Base-by-base conservation (phyloP, 2,329 filamentous ascomycete species). In the Teratosphaeria pseudoeucalypti region DNA sequence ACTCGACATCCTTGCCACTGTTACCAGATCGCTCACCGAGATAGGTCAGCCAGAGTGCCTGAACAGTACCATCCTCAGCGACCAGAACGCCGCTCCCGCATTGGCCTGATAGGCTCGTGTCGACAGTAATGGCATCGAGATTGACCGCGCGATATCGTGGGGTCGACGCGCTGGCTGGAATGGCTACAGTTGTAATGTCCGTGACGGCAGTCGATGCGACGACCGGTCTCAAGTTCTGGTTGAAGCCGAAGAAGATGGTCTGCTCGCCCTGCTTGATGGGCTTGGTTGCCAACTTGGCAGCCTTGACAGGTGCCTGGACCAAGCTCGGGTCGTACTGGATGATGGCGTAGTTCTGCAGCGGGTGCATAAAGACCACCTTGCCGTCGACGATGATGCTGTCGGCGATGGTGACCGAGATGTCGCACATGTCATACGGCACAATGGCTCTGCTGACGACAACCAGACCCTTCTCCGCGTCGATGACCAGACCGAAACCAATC, bases 181-280 rank as follows among this genome's bases (percentile, higher is more conserved):
- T 97, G 0, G 92, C 90, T 2, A 97, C 94, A 2, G 94, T 94
- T 11, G 92, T 97, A 69, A 99, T 95, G 73, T 99, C 94, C 0
- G 95, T 99, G 14, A 99, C 91, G 0, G 88, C 90, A 0, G 94
- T 97, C 67, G 95, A 91, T 5, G 91, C 89, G 66, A 96, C 90
- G 3, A 97, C 92, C 49, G 96, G 90, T 39, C 92, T 85, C 62
- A 92, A 87, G 65, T 96, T 97, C 65, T 95, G 87, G 72, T 99
- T 99, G 78, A 96, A 95, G n/a, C 94, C 95, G 63, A 99, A 88
- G 75, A 99, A 99, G 66, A 96, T 92, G 0, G 92, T 96, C 60
- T 92, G 88, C 55, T 92, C 90, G 39, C 94, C 94, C 77, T 97
- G 94, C 57, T 90, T 92, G 72, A 97, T 90, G 67, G 86, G 85